Conservation (phyloP, 352 stramenopile genomes). For the Pythium angustatum region DNA sequence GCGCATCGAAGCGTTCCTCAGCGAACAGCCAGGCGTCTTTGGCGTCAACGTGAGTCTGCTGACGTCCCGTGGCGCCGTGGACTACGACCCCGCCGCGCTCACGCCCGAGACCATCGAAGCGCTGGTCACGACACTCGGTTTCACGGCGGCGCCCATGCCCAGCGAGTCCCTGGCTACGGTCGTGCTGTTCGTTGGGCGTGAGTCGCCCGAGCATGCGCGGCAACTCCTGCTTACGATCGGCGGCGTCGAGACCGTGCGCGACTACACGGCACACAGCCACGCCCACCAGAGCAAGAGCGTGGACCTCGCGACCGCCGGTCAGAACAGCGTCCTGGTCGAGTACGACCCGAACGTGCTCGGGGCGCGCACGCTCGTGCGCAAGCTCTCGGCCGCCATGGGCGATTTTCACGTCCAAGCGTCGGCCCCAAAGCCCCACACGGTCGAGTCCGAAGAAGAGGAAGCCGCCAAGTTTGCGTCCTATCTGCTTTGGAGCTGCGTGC, state of each 20-base stretch:
- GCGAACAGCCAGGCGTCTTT: conserved; percentile 49
- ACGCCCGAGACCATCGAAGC: conserved; percentile 64
- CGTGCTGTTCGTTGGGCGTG: conserved; percentile 47
- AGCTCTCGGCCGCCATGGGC: conserved; percentile 14
- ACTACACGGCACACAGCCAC: conserved; percentile 41
- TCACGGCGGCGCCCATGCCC: conserved; percentile 56
- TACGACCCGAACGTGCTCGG: conserved; percentile 23
- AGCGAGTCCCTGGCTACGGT: conserved; percentile 55
- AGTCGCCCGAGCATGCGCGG: conserved; percentile 28
- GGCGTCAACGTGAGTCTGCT: conserved; percentile 68
- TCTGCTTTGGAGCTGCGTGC: conserved; percentile 54
- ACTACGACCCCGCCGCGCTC: conserved; percentile 45
- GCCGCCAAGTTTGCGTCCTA: conserved; percentile 46
- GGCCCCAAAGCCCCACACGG: conserved; percentile 42
- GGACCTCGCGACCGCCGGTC: conserved; percentile 19
- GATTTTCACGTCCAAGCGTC: conserved; percentile 53
- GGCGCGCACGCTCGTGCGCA: conserved; percentile 20
- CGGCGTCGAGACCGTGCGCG: conserved; percentile 49
- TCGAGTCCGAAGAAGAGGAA: conserved; percentile 39
- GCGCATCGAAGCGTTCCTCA: conserved; percentile 80
- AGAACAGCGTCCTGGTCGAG: conserved; percentile 28
- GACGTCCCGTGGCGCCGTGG: conserved; percentile 53
- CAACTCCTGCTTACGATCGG: conserved; percentile 32
- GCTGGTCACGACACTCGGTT: conserved; percentile 66
- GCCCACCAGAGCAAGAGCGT: conserved; percentile 25